Evolutionary conservation across 2,329 filamentous ascomycete genomes (phyloP), one percentile per base, ranked within the genome.

Genomic region (Arthrobotrys sinensis): DNA sequence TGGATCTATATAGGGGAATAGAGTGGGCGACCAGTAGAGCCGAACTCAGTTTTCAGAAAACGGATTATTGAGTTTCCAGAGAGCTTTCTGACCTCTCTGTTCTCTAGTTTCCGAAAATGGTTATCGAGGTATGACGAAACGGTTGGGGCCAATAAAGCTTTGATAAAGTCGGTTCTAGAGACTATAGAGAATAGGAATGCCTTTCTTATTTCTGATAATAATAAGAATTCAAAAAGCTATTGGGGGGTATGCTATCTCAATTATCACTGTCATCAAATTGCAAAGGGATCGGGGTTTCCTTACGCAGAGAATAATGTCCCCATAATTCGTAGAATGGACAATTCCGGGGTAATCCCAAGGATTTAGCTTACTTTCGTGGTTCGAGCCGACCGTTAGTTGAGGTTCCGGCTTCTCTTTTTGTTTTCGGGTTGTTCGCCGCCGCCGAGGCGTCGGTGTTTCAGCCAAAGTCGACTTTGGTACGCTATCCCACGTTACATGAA

Each of bases 81-180:
- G 28, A 62, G 55, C 16, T 45, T 43, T 45, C 19, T 62, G 21
- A 45, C n/a, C 38, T 62, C 55, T 32, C 12, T n/a, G 38, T 62
- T 62, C 16, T 45, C 55, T 14, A 10, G 36, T 43, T 45, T 28
- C 21, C 28, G 55, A 32, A 62, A 28, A 28, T n/a, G 12, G 14
- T 32, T 10, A 32, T 62, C 38, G 16, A 62, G 55, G n/a, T 62
- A 14, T 1, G 55, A 62, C 14, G 38, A 32, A 62, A 62, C 8
- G 36, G 8, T 8, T 11, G 55, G 36, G 21, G n/a, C 38, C 28
- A 45, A 28, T 45, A 62, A 28, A 11, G 32, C 19, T 45, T 62
- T 62, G 36, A 62, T 45, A 62, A 62, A 62, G 7, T 62, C 55
- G 16, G 55, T 62, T 45, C 36, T 43, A 2, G 55, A 62, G 55